Evolutionary conservation across 164 flowering plant genomes (phyloP).

Genomic region (Berberis thunbergii): DNA sequence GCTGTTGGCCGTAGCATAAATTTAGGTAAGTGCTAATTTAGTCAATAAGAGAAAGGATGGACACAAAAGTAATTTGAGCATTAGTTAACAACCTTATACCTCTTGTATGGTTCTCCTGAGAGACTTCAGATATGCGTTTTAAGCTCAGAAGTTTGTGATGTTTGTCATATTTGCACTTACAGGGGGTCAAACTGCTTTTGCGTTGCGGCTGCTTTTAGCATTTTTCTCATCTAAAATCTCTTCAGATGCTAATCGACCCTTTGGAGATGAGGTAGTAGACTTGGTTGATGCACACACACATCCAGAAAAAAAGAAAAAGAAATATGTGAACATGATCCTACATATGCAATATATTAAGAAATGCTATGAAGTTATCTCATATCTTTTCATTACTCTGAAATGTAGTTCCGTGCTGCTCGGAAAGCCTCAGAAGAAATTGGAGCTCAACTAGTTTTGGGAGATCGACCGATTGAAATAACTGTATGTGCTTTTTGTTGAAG

Average conservation of each 20-base stretch:
- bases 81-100: neutral
- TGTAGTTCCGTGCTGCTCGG: conserved; percentile 88
- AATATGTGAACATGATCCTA: neutral
- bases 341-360: neutral
- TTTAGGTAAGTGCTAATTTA: conserved; percentile 43
- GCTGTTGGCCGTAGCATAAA: conserved; percentile 83
- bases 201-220: conserved; percentile 73
- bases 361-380: neutral
- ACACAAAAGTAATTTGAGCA: too few relatives aligned
- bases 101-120: neutral
- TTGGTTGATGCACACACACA: too few relatives aligned
- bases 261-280: conserved; percentile 81
- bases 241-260: conserved; percentile 60
- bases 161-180: conserved; percentile 3
- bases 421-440: conserved; percentile 77
- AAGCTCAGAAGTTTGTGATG: neutral
- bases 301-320: neutral
- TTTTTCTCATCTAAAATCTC: conserved; percentile 80
- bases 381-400: neutral
- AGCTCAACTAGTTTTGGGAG: conserved; percentile 92
- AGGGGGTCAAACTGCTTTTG: conserved; percentile 95
- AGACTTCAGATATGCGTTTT: neutral
- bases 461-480: conserved; percentile 94
- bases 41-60: too few relatives aligned
- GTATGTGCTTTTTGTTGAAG: conserved; percentile 29